A percentile compares a stretch with the other conserved stretches of the same genome.
These are phyloP conservation scores for Pichia sp. DNA, from an alignment of 1,139 yeast species.

Conservation along the genomic window DNA sequence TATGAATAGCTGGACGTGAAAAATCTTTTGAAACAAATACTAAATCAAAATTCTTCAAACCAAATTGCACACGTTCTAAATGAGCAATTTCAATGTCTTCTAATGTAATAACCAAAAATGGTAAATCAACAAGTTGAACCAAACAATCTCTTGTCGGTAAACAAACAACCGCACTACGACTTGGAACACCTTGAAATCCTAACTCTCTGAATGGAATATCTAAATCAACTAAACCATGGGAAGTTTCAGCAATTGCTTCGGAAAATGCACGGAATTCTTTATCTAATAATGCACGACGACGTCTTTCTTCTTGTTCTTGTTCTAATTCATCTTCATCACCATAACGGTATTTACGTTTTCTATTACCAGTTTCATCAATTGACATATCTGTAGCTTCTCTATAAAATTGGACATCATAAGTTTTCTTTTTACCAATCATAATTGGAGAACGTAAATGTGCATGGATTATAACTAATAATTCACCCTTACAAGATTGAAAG, in stretches of 20 bases:
- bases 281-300: conserved; percentile 83
- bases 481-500: conserved; percentile 95
- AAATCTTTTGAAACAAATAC: conserved; percentile 94
- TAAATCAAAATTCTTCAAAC: conserved; percentile 90
- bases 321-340: conserved; percentile 99
- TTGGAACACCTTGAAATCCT: conserved; percentile 97
- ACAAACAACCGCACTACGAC: conserved; percentile 87
- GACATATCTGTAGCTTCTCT: conserved; percentile 96
- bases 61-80: conserved; percentile 95
- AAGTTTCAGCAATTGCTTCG: conserved; percentile 83
- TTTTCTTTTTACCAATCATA: conserved; percentile 92
- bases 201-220: conserved; percentile 94
- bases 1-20: conserved; percentile 77
- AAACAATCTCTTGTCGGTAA: conserved; percentile 97
- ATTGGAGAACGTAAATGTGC: conserved; percentile 89
- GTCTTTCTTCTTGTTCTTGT: conserved; percentile 97
- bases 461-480: conserved; percentile 85
- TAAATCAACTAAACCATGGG: conserved; percentile 73
- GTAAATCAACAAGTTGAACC: conserved; percentile 90
- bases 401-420: conserved; percentile 91
- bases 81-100: conserved; percentile 93
- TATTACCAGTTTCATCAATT: conserved; percentile 94
- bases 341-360: conserved; percentile 80
- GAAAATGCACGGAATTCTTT: conserved; percentile 88
- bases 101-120: conserved; percentile 84